Evolutionary conservation across 768 basidiomycete species (phyloP), one percentile per base, ranked within the genome.

Genomic region (Ramaria rubella): DNA sequence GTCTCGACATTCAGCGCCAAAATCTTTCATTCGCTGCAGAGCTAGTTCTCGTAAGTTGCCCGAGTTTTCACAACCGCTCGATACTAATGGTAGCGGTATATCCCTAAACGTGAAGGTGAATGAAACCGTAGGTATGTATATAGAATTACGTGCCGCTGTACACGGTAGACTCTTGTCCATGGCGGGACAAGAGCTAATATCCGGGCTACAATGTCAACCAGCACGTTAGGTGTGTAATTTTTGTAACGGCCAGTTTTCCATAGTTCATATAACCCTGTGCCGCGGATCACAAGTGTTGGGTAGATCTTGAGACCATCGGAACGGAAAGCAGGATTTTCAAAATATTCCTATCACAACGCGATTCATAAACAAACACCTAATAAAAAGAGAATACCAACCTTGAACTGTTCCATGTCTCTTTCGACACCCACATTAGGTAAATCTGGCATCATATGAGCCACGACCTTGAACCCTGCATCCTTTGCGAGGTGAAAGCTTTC

Each of bases 361-460:
- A 52, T 33, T 33, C 14, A 36, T 45, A 9, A 56, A 30, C 17
- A 29, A 12, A 23, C 17, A 24, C 21, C 19, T 23, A 24, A n/a
- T 26, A 46, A 21, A 17, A 27, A 7, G n/a, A 24, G 46, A 14
- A 23, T 14, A 56, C 63, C 19, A 15, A 67, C 69, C 69, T 96
- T 94, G 80, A 99, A 99, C 66, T 98, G 96, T 65, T 94, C 94
- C 46, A 99, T 81, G 70, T 99, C 96, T 56, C 96, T 83, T 73
- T 98, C 96, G 58, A 95, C 80, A 31, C 96, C 96, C 57, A 98
- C 91, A 68, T 99, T 99, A 8, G 95, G 95, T 8, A 98, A 80
- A 69, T 99, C 95, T 14, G 94, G 94, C 94, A 99, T 99, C 96
- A 98, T 98, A 68, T 99, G 96, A 19, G 94, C 94, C 27, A 99